Base-by-base conservation (phyloP, 805 yeast species). In the Nakazawaea ishiwadae region DNA sequence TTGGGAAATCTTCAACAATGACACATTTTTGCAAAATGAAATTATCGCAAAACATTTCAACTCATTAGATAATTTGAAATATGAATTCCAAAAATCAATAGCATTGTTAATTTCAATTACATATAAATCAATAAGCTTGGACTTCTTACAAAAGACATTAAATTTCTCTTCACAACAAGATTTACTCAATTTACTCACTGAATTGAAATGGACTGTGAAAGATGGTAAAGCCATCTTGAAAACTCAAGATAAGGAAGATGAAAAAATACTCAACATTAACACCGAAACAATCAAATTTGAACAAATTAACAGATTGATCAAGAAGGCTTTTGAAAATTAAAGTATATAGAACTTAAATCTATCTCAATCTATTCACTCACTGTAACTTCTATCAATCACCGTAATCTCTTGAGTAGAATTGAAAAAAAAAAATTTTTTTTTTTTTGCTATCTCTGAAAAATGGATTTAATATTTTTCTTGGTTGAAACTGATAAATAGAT, bases 281-380 rank as follows among this genome's bases (percentile, higher is more conserved):
- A 40, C 40, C 8, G 45, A 44, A 35, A 41, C 39, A 20, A 35
- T 44, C 27, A 40, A 37, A 27, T 14, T 44, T 31, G 48, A 44
- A 16, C 48, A 44, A 40, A 18, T 44, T 17, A 41, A 16, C 30
- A 34, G 43, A 30, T 32, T 44, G 40, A 41, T 44, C n/a, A 44
- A 41, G 31, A 40, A 36, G 35, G 40, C 45, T 11, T 31, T 41
- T 29, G 48, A 44, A 20, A 37, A 38, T 34, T 34, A 17, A 30
- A 14, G 7, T 16, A 31, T 5, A 24, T 10, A 24, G 27, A 24
- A 24, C 27, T 10, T n/a, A 10, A 10, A 24, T 24, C 27, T 24
- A 10, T 24, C 27, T 24, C 27, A 24, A 24, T 24, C 27, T 24
- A n/a, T 10, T 10, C 5, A 24, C n/a, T n/a, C n/a, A n/a, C n/a